Evolutionary conservation across 805 yeast genomes (phyloP).

Genomic region (Pichia nanzhaoensis): DNA sequence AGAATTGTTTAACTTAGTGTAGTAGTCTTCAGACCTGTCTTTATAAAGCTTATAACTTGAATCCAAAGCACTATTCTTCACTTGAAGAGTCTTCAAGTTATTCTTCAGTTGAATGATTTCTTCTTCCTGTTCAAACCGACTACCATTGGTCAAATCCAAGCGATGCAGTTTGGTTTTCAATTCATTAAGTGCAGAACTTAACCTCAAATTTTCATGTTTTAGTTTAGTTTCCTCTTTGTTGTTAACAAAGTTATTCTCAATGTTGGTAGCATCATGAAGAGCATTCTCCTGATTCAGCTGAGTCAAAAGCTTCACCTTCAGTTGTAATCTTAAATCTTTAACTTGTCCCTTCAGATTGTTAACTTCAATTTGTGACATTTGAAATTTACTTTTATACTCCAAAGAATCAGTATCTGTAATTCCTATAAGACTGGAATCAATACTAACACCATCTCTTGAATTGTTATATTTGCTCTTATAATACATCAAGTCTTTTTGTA

Average conservation of each 20-base stretch:
- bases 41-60: constrained; percentile 57
- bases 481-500: constrained; percentile 31
- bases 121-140: constrained; percentile 30
- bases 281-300: no score
- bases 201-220: constrained; percentile 30
- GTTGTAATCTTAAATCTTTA: constrained; percentile 16
- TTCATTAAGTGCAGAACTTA: constrained; percentile 31
- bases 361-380: constrained; percentile 39
- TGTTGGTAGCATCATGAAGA: constrained; percentile 1
- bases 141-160: constrained; percentile 22
- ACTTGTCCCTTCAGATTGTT: constrained; percentile 34
- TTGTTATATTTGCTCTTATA: constrained; percentile 19
- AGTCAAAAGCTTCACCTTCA: constrained; percentile 12
- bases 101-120: constrained; percentile 42
- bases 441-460: constrained; percentile 24
- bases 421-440: constrained; percentile 31
- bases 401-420: constrained; percentile 10
- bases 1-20: constrained; percentile 65
- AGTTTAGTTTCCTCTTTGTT: constrained; percentile 22
- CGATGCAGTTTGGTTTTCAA: constrained; percentile 30
- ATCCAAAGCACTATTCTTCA: constrained; percentile 50
- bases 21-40: constrained; percentile 67
- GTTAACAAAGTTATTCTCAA: constrained; percentile 1
- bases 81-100: constrained; percentile 47
- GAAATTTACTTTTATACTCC: constrained; percentile 40